Conservation (phyloP, 192 early-diverging fungal genomes). For the Piromyces finnis region DNA sequence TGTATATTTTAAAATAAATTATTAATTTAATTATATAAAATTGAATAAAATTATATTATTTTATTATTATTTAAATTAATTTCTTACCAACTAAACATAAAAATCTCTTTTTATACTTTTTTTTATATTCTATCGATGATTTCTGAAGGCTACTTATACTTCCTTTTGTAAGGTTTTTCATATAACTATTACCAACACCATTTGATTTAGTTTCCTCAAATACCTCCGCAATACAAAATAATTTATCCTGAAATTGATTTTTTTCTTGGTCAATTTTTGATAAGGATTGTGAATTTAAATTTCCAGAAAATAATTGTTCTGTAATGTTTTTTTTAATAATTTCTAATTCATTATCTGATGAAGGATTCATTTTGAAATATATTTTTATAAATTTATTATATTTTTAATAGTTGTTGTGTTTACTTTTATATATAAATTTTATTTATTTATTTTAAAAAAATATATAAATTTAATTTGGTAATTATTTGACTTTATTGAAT, state of each 20-base stretch:
- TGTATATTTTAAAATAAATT: too few relatives aligned
- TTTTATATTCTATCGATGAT: not conserved
- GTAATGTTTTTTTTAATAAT: not conserved
- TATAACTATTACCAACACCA: not conserved
- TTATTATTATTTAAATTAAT: too few relatives aligned
- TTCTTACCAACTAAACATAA: not conserved
- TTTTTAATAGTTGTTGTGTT: too few relatives aligned
- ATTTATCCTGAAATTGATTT: not conserved
- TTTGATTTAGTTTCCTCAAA: not conserved
- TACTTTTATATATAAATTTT: too few relatives aligned
- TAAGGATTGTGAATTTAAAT: not conserved
- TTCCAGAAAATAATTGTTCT: not conserved
- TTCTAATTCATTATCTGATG: not conserved
- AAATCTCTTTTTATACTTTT: not conserved
- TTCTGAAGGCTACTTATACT: not conserved
- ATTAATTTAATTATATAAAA: too few relatives aligned
- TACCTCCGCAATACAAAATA: not conserved
- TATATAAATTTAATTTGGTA: too few relatives aligned
- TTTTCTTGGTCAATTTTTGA: not conserved
- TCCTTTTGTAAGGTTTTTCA: not conserved
- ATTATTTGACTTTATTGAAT: too few relatives aligned
- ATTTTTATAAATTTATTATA: too few relatives aligned
- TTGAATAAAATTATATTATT: too few relatives aligned
- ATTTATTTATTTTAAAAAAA: too few relatives aligned
- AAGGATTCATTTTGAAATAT: not conserved